These are phyloP conservation scores for Rhynchospora breviuscula DNA, from an alignment of 176 grass and related monocot species.

Conservation along the genomic window DNA sequence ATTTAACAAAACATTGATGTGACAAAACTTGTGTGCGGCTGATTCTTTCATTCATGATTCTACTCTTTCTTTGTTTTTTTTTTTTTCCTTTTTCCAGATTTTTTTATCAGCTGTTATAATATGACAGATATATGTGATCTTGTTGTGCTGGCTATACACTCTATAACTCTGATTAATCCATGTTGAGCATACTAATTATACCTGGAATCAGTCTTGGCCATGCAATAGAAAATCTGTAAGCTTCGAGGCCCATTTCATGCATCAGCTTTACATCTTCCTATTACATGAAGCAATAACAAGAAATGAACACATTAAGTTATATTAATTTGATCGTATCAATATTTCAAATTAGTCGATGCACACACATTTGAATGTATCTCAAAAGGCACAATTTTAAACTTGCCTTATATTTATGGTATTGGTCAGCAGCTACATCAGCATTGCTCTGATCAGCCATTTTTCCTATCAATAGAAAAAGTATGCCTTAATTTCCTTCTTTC, in stretches of 20 bases:
- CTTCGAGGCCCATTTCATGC: slow-evolving; percentile 70
- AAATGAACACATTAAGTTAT: background rate
- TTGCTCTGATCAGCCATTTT: slow-evolving; percentile 27
- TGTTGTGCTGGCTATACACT: too few relatives aligned
- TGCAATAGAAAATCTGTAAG: slow-evolving; percentile 75
- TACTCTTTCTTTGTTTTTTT: background rate
- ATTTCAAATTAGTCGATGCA: background rate
- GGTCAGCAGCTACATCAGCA: slow-evolving; percentile 56
- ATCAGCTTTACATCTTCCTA: slow-evolving; percentile 92
- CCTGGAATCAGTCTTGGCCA: slow-evolving; percentile 66
- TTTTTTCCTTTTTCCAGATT: background rate
- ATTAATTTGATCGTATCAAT: background rate
- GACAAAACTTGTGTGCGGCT: too few relatives aligned
- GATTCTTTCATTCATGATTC: background rate
- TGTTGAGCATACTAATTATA: background rate
- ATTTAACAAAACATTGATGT: too few relatives aligned
- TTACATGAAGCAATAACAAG: background rate
- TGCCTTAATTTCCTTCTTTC: too few relatives aligned
- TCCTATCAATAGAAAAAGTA: slow-evolving; percentile 30
- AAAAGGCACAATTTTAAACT: slow-evolving; percentile 2
- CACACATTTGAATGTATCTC: background rate
- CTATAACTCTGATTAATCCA: too few relatives aligned
- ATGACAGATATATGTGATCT: too few relatives aligned
- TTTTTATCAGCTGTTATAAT: too few relatives aligned
- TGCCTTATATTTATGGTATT: slow-evolving; percentile 79